These are phyloP conservation scores for Nakaseomyces kungkrabaensis DNA, from an alignment of 1,139 yeast genomes.

Conservation along the genomic window DNA sequence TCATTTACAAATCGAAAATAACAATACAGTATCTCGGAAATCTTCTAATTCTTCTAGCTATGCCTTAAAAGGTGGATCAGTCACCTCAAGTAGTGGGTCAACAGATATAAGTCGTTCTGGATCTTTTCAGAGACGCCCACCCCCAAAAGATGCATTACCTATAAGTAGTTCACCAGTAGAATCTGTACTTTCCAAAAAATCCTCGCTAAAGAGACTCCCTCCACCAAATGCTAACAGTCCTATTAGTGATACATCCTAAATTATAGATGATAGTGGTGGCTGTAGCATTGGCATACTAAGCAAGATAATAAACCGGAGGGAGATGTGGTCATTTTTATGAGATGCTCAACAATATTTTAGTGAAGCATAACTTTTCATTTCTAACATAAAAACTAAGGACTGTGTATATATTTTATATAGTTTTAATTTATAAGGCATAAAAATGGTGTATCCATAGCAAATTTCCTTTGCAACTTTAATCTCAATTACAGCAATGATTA, in stretches of 20 bases:
- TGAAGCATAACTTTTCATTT: too few species aligned
- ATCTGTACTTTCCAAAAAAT: not conserved
- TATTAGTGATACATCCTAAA: not conserved
- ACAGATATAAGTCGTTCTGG: not conserved
- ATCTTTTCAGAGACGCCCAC: constrained; percentile 1
- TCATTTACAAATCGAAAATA: not conserved
- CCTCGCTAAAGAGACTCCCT: constrained; percentile 1
- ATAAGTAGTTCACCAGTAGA: not conserved
- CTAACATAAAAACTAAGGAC: too few species aligned
- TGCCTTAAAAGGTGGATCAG: not conserved
- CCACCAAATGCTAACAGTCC: not conserved
- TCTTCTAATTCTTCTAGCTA: not conserved
- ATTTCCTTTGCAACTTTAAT: too few species aligned
- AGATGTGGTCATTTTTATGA: too few species aligned
- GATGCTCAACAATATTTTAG: too few species aligned
- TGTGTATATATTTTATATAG: too few species aligned
- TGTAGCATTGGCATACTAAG: too few species aligned
- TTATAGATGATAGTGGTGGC: too few species aligned
- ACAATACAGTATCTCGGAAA: not conserved
- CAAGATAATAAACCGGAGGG: too few species aligned
- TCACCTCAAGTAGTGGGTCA: not conserved
- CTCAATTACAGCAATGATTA: too few species aligned
- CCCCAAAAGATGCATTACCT: not conserved
- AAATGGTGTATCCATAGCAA: too few species aligned
- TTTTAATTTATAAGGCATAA: too few species aligned